Evolutionary conservation across 2,329 filamentous ascomycete genomes (phyloP).

Genomic region (Penicillium thymicola): DNA sequence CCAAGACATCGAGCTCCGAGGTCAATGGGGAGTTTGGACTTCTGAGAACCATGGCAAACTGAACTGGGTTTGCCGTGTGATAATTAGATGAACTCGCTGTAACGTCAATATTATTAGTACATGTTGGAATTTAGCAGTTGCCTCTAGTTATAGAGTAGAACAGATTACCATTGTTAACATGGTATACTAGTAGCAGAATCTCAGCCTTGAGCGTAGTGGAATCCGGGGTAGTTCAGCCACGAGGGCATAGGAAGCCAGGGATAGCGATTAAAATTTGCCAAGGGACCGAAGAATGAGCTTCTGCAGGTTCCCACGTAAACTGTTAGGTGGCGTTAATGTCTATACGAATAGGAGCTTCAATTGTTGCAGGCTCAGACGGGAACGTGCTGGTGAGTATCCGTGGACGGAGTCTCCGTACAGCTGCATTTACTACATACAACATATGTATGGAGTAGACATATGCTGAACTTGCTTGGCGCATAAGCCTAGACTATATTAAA

Average conservation of each 20-base stretch:
- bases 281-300: background rate
- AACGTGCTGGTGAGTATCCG: background rate
- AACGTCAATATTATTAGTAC: background rate
- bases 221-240: too few species aligned
- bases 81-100: background rate
- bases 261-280: background rate
- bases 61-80: too few species aligned
- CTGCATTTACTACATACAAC: background rate
- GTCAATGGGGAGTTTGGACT: background rate
- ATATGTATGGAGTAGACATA: too few species aligned
- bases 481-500: background rate
- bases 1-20: slow-evolving; percentile 18
- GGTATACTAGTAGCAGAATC: background rate
- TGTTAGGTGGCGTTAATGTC: background rate
- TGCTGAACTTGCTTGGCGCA: background rate
- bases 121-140: background rate
- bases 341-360: background rate
- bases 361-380: background rate
- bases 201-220: background rate
- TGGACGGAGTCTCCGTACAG: background rate
- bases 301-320: background rate
- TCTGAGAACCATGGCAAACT: background rate
- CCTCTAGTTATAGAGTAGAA: background rate
- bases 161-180: background rate
- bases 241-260: background rate